Conservation (phyloP, 306 rosid genomes). For the Trifolium dubium region DNA sequence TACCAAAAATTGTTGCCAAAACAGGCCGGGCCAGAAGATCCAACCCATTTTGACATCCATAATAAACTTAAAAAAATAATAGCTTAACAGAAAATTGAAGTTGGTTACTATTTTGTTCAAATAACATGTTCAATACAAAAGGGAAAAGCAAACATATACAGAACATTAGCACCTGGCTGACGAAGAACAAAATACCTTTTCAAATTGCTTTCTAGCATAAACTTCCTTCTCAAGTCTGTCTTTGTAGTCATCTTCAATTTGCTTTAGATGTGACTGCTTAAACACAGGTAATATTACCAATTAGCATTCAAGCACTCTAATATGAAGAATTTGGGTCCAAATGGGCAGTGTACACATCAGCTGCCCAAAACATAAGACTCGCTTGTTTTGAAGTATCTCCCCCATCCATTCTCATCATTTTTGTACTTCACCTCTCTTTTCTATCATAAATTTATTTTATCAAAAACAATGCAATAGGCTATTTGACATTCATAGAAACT, state of each 20-base stretch:
- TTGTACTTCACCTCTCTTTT: constrained; percentile 1
- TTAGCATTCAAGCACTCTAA: neutral
- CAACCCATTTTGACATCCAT: no score
- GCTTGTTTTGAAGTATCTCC: constrained; percentile 5
- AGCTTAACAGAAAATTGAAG: constrained; percentile 16
- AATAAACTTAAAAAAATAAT: neutral
- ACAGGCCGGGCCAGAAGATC: no score
- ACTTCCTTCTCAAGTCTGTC: constrained; percentile 78
- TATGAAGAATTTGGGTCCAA: constrained; percentile 2
- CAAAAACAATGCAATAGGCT: neutral
- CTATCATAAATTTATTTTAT: constrained; percentile 2
- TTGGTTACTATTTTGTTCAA: constrained; percentile 9
- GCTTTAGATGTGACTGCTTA: constrained; percentile 72
- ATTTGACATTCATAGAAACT: neutral
- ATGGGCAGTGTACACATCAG: neutral
- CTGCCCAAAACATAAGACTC: neutral
- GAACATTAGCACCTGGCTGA: constrained; percentile 21
- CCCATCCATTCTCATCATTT: neutral
- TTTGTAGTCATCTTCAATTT: constrained; percentile 74
- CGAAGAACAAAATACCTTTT: constrained; percentile 60
- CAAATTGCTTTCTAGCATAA: constrained; percentile 60
- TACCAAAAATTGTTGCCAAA: no score
- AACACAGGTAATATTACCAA: constrained; percentile 35
- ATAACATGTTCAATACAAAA: neutral
- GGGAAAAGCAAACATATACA: constrained; percentile 1